phyloP scores from a whole-genome alignment of 345 rosid genomes.

The Rhizophora apiculata region DNA sequence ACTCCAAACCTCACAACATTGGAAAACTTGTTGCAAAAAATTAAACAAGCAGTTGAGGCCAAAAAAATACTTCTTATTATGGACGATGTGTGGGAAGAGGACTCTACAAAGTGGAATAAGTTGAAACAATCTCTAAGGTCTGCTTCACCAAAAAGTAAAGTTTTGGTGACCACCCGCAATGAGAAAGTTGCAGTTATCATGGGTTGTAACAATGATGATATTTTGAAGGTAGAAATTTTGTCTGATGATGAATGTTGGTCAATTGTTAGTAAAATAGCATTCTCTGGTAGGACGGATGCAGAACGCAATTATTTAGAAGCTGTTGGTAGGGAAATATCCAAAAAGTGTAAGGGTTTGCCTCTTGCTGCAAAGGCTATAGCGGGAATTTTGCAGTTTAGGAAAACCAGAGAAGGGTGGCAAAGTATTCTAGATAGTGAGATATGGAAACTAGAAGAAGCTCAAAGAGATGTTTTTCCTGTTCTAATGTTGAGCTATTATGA shows the following conservation, averaged over 20 bases:
- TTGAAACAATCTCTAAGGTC: not conserved
- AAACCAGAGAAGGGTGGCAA: not conserved
- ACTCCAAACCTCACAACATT: not conserved
- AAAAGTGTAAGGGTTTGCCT: not conserved
- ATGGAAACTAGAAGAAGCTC: not conserved
- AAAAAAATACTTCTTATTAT: not conserved
- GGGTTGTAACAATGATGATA: not conserved
- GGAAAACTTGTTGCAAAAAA: not conserved
- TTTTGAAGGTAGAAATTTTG: not conserved
- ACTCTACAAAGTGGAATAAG: not conserved
- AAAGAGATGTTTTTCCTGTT: not conserved
- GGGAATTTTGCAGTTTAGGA: not conserved
- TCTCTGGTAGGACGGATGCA: accelerated
- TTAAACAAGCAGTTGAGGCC: not conserved
- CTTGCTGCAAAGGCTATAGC: not conserved
- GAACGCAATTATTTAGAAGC: not conserved
- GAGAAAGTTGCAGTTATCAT: not conserved
- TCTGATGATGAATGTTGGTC: not conserved
- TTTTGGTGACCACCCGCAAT: not conserved
- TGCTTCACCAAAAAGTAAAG: not conserved
- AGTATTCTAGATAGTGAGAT: not conserved
- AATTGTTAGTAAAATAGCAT: not conserved
- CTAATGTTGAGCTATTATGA: no score
- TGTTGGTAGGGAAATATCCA: not conserved
- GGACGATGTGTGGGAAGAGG: not conserved